Evolutionary conservation across 352 stramenopile species (phyloP).

Genomic region (Pythium rhizo-oryzae): DNA sequence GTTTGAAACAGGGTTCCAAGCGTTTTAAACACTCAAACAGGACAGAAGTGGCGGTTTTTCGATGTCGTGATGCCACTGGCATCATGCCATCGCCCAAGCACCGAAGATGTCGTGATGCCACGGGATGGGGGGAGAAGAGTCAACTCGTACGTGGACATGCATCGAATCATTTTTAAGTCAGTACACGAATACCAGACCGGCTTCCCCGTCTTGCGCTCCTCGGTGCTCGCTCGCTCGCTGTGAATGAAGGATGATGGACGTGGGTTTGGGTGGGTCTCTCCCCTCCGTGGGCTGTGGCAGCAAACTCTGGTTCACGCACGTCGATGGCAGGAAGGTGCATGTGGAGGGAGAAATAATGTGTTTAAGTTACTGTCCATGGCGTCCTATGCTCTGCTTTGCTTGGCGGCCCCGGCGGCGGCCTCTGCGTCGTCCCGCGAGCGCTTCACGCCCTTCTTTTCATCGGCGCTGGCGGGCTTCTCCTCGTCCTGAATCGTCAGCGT

Average conservation of each 20-base stretch:
- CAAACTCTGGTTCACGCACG: neutral
- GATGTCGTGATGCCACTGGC: conserved; percentile 27
- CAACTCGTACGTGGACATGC: conserved; percentile 11
- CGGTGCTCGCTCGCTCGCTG: neutral
- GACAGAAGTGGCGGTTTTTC: conserved; percentile 10
- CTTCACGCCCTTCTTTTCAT: neutral
- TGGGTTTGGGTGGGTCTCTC: neutral
- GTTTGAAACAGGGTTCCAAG: conserved; percentile 4
- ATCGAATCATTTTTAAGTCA: neutral
- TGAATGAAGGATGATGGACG: neutral
- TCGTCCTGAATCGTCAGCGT: conserved; percentile 26
- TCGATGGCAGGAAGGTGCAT: neutral
- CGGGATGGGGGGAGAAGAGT: conserved; percentile 6
- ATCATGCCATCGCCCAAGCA: conserved; percentile 18
- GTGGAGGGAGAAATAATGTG: neutral
- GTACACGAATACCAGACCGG: neutral
- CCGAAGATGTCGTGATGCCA: conserved; percentile 23
- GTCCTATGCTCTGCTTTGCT: conserved; percentile 1
- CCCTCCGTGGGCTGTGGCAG: neutral
- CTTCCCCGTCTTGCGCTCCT: neutral
- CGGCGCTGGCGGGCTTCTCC: neutral
- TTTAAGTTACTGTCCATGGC: conserved; percentile 1
- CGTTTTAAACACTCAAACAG: neutral
- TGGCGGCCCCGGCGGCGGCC: conserved; percentile 1
- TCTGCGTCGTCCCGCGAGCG: neutral